Evolutionary conservation across 2,329 filamentous ascomycete genomes (phyloP), one percentile per base, ranked within the genome.

Genomic region (Penicillium italicum): DNA sequence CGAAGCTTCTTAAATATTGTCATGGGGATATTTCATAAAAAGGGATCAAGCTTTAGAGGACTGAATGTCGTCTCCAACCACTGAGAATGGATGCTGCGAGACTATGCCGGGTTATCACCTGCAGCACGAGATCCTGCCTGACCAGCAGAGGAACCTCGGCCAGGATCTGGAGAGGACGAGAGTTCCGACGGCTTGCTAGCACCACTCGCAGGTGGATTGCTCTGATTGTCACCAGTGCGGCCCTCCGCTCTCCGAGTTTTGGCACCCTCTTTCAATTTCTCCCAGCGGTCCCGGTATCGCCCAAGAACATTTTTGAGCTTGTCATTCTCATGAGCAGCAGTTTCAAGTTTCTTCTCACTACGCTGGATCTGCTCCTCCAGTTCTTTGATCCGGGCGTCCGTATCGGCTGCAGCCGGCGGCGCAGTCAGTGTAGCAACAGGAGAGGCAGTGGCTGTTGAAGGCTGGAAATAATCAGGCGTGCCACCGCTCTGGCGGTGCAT

Each of bases 191-290:
- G 58, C 30, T 57, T 59, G 26, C 36, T 50, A 10, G 30, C 40
- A 16, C 22, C n/a, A 24, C 41, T 37, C 0, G 58, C 26, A 18
- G 58, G 38, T 5, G 53, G 54, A 38, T 51, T 56, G 20, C 38
- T 56, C 24, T 55, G 57, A 34, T 33, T 58, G 8, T 64, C 62
- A 28, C 52, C 47, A 5, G 54, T 38, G 30, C 59, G 66, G 38
- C 55, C 61, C 57, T 69, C 66, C 2, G 67, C 69, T 12, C 72
- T 67, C 38, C 72, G 63, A 8, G 68, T 72, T 53, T 73, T 81
- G 2, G 86, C 86, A 0, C 84, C 83, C 44, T 85, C 83, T 70
- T 88, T 88, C 62, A 90, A 71, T 62, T 83, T 84, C 70, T 89
- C 85, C 85, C 85, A 89, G 56, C 84, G 80, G 53, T 86, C 82